Percentiles rank a stretch among this genome's conserved stretches.
phyloP scores from a whole-genome alignment of 768 basidiomycete species.

The Pleurotus pulmonarius region DNA sequence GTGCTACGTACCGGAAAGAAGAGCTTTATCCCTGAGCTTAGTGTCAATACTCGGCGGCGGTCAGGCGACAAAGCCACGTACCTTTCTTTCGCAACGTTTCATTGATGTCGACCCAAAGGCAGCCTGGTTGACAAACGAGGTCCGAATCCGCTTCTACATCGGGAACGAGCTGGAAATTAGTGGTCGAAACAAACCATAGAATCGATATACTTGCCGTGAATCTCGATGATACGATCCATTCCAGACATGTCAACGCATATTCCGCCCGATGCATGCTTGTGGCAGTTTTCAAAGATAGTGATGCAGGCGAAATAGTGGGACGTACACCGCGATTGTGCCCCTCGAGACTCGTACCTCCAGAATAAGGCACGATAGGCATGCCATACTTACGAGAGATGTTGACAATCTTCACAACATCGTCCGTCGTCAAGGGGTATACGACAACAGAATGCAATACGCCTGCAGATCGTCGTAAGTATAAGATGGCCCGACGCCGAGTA shows the following conservation, averaged over 20 bases:
- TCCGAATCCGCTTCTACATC: conserved; percentile 65
- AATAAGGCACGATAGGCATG: conserved; percentile 76
- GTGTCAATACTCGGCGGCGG: neutral
- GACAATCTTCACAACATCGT: conserved; percentile 78
- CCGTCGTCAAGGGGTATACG: conserved; percentile 64
- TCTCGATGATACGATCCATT: conserved; percentile 76
- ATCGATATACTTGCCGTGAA: conserved; percentile 52
- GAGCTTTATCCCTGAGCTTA: conserved; percentile 55
- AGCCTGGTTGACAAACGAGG: conserved; percentile 70
- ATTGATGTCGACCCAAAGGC: conserved; percentile 71
- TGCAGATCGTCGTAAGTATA: conserved; percentile 14
- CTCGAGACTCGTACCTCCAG: conserved; percentile 79
- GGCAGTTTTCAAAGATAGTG: neutral
- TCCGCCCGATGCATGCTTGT: conserved; percentile 44
- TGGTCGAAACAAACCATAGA: neutral
- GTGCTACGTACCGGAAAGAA: conserved; percentile 72
- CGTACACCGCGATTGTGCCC: conserved; percentile 68
- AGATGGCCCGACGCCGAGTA: neutral
- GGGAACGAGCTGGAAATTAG: neutral
- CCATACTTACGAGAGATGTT: conserved; percentile 68
- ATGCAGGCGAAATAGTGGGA: neutral
- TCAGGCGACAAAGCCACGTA: conserved; percentile 10
- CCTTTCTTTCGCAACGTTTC: conserved; percentile 60
- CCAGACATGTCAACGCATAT: conserved; percentile 75
- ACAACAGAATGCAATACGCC: conserved; percentile 53